A percentile compares a stretch with the other conserved stretches of the same genome.
phyloP scores from a whole-genome alignment of 2,329 filamentous ascomycete species.

The Keithomyces neogunnii region DNA sequence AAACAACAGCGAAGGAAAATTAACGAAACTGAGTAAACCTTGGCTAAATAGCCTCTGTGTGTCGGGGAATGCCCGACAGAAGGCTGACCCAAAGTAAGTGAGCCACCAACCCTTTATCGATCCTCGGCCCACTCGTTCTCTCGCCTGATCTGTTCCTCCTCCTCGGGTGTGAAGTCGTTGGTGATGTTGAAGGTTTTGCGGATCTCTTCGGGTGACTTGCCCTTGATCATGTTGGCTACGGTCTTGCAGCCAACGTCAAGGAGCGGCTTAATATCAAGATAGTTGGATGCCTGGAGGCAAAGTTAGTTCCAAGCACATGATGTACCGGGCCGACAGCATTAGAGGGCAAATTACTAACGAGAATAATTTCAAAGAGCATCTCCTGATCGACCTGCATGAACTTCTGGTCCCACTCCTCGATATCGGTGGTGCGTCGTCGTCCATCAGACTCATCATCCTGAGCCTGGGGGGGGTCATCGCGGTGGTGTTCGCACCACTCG shows the following conservation, averaged over 20 bases:
- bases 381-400: constrained; percentile 99
- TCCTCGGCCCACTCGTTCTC: constrained; percentile 93
- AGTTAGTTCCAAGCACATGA: neutral
- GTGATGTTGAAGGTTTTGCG: constrained; percentile 99
- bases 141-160: constrained; percentile 93
- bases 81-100: neutral
- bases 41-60: too few relatives aligned
- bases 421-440: constrained; percentile 97
- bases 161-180: constrained; percentile 97
- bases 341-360: constrained; percentile 49
- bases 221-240: constrained; percentile 99
- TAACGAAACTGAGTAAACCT: neutral
- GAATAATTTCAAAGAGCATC: constrained; percentile 99
- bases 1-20: neutral
- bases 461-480: constrained; percentile 72
- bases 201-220: constrained; percentile 98
- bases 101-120: constrained; percentile 37
- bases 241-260: constrained; percentile 95
- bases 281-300: constrained; percentile 75
- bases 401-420: constrained; percentile 99
- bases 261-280: constrained; percentile 96
- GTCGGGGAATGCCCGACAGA: neutral
- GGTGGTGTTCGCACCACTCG: constrained; percentile 96
- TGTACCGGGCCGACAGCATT: neutral
- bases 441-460: constrained; percentile 87